Evolutionary conservation across 2,329 filamentous ascomycete genomes (phyloP).

Genomic region (Aschersonia sp.): DNA sequence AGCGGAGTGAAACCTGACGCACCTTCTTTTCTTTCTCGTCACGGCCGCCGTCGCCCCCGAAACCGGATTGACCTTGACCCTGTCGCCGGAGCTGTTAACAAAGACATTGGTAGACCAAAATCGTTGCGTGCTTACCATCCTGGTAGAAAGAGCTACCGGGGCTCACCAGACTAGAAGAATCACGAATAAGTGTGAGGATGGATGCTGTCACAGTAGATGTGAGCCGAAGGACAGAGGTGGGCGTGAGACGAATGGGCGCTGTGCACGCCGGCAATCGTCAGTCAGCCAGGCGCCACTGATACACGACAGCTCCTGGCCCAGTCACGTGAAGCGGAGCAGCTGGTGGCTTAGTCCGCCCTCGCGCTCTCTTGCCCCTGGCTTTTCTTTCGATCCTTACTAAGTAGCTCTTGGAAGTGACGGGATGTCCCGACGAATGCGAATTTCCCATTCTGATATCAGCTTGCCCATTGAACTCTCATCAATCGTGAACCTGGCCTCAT

Average conservation of each 20-base stretch:
- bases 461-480: too few relatives aligned
- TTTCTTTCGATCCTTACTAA: too few relatives aligned
- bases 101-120: not conserved
- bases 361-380: too few relatives aligned
- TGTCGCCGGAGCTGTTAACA: constrained; percentile 16
- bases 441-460: too few relatives aligned
- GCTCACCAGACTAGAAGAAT: too few relatives aligned
- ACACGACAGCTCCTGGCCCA: not conserved
- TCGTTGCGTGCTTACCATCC: not conserved
- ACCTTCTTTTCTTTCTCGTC: constrained; percentile 94
- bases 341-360: not conserved
- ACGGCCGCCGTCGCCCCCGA: constrained; percentile 66
- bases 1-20: constrained; percentile 8
- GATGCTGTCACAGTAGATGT: too few relatives aligned
- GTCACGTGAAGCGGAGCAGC: not conserved
- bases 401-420: too few relatives aligned
- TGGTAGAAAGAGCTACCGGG: not conserved
- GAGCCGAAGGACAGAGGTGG: too few relatives aligned
- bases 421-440: too few relatives aligned
- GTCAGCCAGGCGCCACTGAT: not conserved
- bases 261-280: not conserved
- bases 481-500: not conserved
- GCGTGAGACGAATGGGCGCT: too few relatives aligned
- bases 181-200: too few relatives aligned
- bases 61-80: constrained; percentile 79